Conservation (phyloP, 306 rosid genomes). For the Ormosia emarginata region DNA sequence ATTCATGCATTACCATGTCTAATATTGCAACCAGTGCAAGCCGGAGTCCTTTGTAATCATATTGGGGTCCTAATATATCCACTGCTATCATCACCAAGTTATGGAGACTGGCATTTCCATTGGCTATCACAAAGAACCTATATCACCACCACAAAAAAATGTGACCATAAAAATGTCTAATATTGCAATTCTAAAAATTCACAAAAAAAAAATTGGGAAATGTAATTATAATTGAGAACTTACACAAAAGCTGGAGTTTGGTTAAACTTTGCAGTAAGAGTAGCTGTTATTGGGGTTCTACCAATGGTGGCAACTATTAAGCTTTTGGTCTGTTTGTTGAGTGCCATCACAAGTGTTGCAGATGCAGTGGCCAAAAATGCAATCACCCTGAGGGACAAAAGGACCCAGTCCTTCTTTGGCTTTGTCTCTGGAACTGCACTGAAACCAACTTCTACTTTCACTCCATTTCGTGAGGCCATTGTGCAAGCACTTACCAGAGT, state of each 20-base stretch:
- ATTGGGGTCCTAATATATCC: constrained; percentile 44
- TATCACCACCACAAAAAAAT: background rate
- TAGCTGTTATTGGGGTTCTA: constrained; percentile 41
- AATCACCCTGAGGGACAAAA: constrained; percentile 51
- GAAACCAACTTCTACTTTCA: constrained; percentile 31
- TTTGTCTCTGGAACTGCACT: background rate
- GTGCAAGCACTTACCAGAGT: background rate
- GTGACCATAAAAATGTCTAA: background rate
- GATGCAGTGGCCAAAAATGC: constrained; percentile 66
- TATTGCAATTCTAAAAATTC: background rate
- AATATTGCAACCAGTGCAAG: constrained; percentile 65
- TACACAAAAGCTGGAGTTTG: constrained; percentile 91
- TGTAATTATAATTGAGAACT: constrained; percentile 6
- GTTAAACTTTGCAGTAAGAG: constrained; percentile 59
- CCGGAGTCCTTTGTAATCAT: constrained; percentile 59
- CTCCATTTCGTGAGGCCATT: constrained; percentile 52
- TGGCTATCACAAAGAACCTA: constrained; percentile 89
- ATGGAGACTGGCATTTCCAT: constrained; percentile 71
- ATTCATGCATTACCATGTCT: constrained; percentile 58
- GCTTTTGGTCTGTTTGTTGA: constrained; percentile 65
- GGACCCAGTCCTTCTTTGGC: constrained; percentile 33
- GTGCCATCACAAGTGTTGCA: constrained; percentile 79
- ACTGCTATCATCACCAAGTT: constrained; percentile 60
- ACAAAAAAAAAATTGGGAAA: too few relatives aligned
- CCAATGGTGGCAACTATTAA: constrained; percentile 72